phyloP scores from a whole-genome alignment of 2,329 filamentous ascomycete species.

The Cladosporium colombiae region DNA sequence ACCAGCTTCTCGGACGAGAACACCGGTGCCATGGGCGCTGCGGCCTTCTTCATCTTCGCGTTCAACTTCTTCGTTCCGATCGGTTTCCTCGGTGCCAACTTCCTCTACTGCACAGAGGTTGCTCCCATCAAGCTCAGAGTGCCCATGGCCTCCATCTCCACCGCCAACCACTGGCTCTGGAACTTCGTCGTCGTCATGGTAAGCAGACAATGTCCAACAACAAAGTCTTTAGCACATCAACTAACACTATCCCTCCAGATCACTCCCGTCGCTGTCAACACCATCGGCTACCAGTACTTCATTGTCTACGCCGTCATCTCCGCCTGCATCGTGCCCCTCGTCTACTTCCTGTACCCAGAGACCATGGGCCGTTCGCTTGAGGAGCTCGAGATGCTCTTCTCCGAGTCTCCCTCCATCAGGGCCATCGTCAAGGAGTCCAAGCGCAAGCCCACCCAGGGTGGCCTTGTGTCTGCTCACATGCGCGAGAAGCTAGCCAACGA shows the following conservation, averaged over 20 bases:
- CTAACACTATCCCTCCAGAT: slow-evolving; percentile 27
- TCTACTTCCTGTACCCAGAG: slow-evolving; percentile 48
- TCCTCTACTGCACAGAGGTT: slow-evolving; percentile 33
- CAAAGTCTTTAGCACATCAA: neutral
- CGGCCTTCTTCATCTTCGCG: slow-evolving; percentile 36
- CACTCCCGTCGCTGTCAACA: slow-evolving; percentile 30
- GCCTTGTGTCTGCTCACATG: slow-evolving; percentile 16
- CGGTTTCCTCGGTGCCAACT: slow-evolving; percentile 30
- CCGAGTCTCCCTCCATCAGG: slow-evolving; percentile 19
- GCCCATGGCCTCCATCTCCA: slow-evolving; percentile 18
- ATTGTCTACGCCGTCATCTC: slow-evolving; percentile 21
- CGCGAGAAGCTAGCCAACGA: slow-evolving; percentile 18
- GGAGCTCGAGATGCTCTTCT: slow-evolving; percentile 44
- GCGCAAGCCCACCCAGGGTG: slow-evolving; percentile 18
- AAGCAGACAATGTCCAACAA: neutral
- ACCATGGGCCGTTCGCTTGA: slow-evolving; percentile 43
- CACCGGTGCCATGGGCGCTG: slow-evolving; percentile 19
- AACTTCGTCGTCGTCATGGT: slow-evolving; percentile 21
- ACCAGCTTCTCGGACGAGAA: slow-evolving; percentile 44
- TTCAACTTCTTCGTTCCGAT: slow-evolving; percentile 35
- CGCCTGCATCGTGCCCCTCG: slow-evolving; percentile 24
- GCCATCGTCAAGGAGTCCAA: slow-evolving; percentile 18
- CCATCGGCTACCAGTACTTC: slow-evolving; percentile 22
- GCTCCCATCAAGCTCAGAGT: slow-evolving; percentile 38
- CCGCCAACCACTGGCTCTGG: slow-evolving; percentile 39